Base-by-base conservation (phyloP, 306 rosid genomes). In the Argentina anserina region DNA sequence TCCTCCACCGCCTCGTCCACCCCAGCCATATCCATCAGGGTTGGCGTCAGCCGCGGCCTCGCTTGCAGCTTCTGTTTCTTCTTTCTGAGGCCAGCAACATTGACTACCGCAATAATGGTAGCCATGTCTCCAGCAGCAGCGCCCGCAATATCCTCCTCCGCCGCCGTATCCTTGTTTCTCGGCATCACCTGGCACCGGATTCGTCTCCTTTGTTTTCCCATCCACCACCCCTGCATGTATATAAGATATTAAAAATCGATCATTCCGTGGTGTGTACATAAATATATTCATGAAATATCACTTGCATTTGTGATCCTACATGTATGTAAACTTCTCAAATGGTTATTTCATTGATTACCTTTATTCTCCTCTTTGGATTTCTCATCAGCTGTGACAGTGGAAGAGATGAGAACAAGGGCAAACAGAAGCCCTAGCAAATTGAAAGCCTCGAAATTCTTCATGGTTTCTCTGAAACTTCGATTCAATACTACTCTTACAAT, bases 391-490 rank as follows among this genome's bases (percentile, higher is more conserved):
- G 7, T 33, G 7, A 18, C 26, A 55, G 53, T 26, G 75, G 75
- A 71, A 55, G 65, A 39, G 28, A 71, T 11, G 18, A 71, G 39
- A 25, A 40, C 66, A 6, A 55, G 26, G 25, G 41, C 40, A 26
- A 37, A 34, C 45, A 72, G 77, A 63, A 73, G 61, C 47, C 70
- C 62, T 17, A 73, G 61, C 17, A 61, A 73, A 43, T 6, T 61
- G 34, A 43, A 34, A 46, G n/a, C 68, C 42, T 43, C 60, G 36
- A 62, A 72, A 60, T 43, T 31, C 65, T 29, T 46, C 77, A 61
- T 34, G 65, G 26, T 53, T 37, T 21, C 37, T 53, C 15, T 4
- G 58, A 49, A 49, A 33, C 9, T 31, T 50, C 0, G 9, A 20
- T 46, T n/a, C n/a, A 11, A 9, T 12, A 56, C 34, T 26, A 20